Base-by-base conservation (phyloP, 257 asterid genomes). In the Penstemon barbatus region DNA sequence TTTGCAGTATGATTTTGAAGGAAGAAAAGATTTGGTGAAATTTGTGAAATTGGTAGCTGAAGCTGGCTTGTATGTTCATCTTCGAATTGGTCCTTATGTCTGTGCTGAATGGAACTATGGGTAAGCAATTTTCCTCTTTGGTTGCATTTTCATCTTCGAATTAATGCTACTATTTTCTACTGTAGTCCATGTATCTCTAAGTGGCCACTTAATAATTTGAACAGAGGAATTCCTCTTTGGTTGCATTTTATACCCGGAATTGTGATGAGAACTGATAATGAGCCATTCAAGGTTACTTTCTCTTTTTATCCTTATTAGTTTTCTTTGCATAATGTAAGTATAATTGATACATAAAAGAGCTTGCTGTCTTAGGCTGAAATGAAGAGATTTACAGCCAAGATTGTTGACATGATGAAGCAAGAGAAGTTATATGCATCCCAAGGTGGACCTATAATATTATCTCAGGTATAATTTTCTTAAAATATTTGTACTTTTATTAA, bases 71-170 rank as follows among this genome's bases (percentile, higher is more conserved):
- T 76, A 71, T 58, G 89, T 75, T 61, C 91, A 87, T 74, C 81
- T 91, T 13, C 84, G 98, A 9, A 91, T 89, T 11, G 96, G 94
- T 8, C 98, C 98, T 70, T 91, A 91, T 60, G 98, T 75, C 44
- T 91, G 98, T 42, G 95, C 98, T 36, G 98, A 91, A 63, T 91
- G 98, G 98, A 91, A 85, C 69, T 91, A 91, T 70, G 98, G 98
- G 98, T 89, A 75, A 44, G 40, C 11, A 6, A 15, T 15, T 15
- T 59, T 11, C 48, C 36, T 46, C 8, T 49, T 44, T 19, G 40
- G 5, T 9, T 59, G 38, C 4, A 51, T 18, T 57, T 13, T 40
- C 53, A 55, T 44, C 37, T 13, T 5, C 10, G 8, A 40, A 57
- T 6, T 4, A 15, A 15, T 9, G 2, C 8, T 39, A 0, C 46